Evolutionary conservation across 2,329 filamentous ascomycete genomes (phyloP), one percentile per base, ranked within the genome.

Genomic region (Neocucurbitaria cava): DNA sequence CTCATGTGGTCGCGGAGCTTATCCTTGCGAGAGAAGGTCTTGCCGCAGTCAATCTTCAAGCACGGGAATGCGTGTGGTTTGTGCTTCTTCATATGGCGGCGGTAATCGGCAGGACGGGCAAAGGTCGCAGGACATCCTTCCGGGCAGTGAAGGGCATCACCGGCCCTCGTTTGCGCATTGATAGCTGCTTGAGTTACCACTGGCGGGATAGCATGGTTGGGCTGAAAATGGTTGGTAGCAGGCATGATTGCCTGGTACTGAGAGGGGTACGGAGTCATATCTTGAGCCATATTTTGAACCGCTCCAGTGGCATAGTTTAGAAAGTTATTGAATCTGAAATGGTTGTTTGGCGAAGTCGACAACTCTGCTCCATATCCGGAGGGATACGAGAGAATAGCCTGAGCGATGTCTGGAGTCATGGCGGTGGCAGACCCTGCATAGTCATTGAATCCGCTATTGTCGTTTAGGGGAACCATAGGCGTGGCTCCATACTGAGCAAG

Each of bases 1-100:
- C 46, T 55, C 24, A 49, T 18, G 30, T 65, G 62, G 35, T 53
- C 57, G 11, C 49, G 49, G 5, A 61, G n/a, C 48, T 68, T 66
- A 23, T 65, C 64, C 8, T 10, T n/a, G 17, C 62, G 51, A 31
- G 56, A 58, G 26, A 64, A 65, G 3, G 54, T 35, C 55, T 24
- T 64, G 11, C 21, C 17, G 31, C 64, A 68, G 5, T 39, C 49
- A 11, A 3, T 3, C 36, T 57, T 20, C 0, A 23, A 11, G 49
- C 65, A 68, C 18, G 13, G 26, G 31, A 39, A 55, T 9, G 33
- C 26, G 0, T 21, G 42, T 1, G 23, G 9, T 8, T 21, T 31
- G 28, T 68, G 61, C 35, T 51, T 65, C 33, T 46, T 52, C 47
- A 59, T 54, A 38, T 68, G 65, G 20, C 65, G 63, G 30, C 58